A percentile compares a stretch with the other conserved stretches of the same genome.
Evolutionary conservation across 129 eudicot species (phyloP).

Genomic region (Flaveria bidentis): DNA sequence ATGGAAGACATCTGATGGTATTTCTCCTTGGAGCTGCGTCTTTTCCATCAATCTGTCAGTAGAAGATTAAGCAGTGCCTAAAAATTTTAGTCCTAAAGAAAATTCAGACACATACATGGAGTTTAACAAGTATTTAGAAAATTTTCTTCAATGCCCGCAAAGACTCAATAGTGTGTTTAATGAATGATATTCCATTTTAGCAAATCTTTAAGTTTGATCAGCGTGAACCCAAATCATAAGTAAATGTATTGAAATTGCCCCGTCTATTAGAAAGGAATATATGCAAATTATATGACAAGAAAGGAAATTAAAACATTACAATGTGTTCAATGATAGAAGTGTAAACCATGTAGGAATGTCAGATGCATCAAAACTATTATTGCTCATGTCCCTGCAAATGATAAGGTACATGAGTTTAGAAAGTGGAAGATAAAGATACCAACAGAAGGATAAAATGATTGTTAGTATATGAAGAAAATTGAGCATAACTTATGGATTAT

Average conservation of each 20-base stretch:
- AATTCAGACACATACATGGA: neutral
- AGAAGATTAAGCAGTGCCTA: neutral
- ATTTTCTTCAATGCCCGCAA: too few species aligned
- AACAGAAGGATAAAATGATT: neutral
- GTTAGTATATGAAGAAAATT: neutral
- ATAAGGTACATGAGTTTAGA: constrained; percentile 20
- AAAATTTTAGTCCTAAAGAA: neutral
- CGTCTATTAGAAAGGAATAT: neutral
- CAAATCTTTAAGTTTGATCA: neutral
- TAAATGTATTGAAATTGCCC: neutral
- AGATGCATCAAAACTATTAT: constrained; percentile 64
- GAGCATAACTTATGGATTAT: neutral
- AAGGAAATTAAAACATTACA: constrained; percentile 54
- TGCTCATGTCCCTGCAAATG: constrained; percentile 94
- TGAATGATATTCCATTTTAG: neutral
- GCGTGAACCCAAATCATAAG: neutral
- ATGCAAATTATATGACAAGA: neutral
- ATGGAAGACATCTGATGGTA: constrained; percentile 60
- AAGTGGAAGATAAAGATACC: neutral
- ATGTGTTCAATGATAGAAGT: constrained; percentile 67
- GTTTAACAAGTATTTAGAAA: neutral
- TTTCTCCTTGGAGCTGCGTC: constrained; percentile 66
- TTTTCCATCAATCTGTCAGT: constrained; percentile 60
- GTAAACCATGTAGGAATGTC: constrained; percentile 72
- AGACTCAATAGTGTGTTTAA: neutral